A percentile compares a stretch with the other conserved stretches of the same genome.
These are phyloP conservation scores for Domatiomyces globalis DNA, from an alignment of 2,329 filamentous ascomycete species.

Conservation along the genomic window DNA sequence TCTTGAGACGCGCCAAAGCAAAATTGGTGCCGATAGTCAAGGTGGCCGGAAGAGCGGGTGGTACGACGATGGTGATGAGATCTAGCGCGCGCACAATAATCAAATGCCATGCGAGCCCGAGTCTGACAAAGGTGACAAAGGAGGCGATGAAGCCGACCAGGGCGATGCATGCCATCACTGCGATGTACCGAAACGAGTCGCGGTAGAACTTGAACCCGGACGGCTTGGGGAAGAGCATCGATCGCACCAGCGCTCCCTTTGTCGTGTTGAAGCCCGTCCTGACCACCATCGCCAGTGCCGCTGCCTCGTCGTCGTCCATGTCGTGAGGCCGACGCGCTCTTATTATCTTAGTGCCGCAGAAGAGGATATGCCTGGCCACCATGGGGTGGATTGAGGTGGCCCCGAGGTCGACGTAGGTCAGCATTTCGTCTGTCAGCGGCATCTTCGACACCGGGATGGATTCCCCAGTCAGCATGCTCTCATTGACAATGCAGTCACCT, in stretches of 20 bases:
- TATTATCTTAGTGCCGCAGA: constrained; percentile 90
- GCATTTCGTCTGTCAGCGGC: constrained; percentile 64
- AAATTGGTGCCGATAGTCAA: constrained; percentile 95
- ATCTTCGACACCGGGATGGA: constrained; percentile 92
- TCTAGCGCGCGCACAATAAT: constrained; percentile 88
- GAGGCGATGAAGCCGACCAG: constrained; percentile 77
- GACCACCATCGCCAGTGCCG: constrained; percentile 80
- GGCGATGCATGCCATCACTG: constrained; percentile 84
- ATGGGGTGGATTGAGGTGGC: constrained; percentile 72
- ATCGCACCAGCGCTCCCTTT: constrained; percentile 86
- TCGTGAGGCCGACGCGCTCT: constrained; percentile 79
- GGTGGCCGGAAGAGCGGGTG: constrained; percentile 84
- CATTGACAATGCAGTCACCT: constrained; percentile 95
- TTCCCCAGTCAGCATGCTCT: constrained; percentile 96
- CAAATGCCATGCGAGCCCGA: constrained; percentile 72
- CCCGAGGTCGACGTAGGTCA: constrained; percentile 61
- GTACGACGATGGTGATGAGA: constrained; percentile 93
- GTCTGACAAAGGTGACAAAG: constrained; percentile 79
- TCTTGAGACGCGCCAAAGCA: constrained; percentile 69
- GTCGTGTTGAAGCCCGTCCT: constrained; percentile 96
- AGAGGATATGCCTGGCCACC: constrained; percentile 77
- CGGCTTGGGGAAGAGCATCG: constrained; percentile 96
- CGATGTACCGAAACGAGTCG: constrained; percentile 94
- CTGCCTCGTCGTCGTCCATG: constrained; percentile 70
- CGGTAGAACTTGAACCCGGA: constrained; percentile 98